Evolutionary conservation across 768 basidiomycete genomes (phyloP), one percentile per base, ranked within the genome.

Genomic region (Fomitopsis serialis): DNA sequence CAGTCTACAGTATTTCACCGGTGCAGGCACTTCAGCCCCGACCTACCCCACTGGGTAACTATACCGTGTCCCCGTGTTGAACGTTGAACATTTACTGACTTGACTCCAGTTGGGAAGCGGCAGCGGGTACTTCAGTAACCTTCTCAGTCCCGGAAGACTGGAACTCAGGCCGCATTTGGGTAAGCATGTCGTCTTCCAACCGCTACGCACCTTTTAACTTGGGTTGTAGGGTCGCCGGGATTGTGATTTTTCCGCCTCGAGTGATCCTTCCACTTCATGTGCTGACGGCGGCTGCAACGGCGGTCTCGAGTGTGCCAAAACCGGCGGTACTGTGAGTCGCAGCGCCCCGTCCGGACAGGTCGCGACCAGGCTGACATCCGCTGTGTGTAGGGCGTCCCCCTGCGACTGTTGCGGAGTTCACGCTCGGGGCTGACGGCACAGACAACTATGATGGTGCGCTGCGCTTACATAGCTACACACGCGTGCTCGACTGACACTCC

Each of bases 271-370:
- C 9, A 61, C 64, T 24, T 61, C 67, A 15, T 75, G 74, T 56
- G 42, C 64, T 1, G 68, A 67, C 22, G 74, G 75, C n/a, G 72
- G 72, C 27, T 73, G 73, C 60, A 72, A 69, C 43, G 70, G 74
- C 45, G 74, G 74, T 40, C 63, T 74, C 0, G 45, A 62, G 21
- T 74, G 73, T 48, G 70, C 72, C 56, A 55, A 63, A 10, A 54
- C 58, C 54, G 68, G 65, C 15, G 74, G 74, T 7, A 74, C 73
- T 0, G 73, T 68, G 40, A 54, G 65, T 59, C 22, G 13, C n/a
- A 1, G 29, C 22, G 11, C 25, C 22, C 9, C 24, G 10, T 19
- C 32, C 25, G 7, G 9, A 12, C 25, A 23, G 7, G 10, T 48
- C 13, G 46, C 25, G 25, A 23, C 25, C 8, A 9, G 5, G n/a